Evolutionary conservation across 441 rosid genomes (phyloP).

Genomic region (Corymbia citriodora): DNA sequence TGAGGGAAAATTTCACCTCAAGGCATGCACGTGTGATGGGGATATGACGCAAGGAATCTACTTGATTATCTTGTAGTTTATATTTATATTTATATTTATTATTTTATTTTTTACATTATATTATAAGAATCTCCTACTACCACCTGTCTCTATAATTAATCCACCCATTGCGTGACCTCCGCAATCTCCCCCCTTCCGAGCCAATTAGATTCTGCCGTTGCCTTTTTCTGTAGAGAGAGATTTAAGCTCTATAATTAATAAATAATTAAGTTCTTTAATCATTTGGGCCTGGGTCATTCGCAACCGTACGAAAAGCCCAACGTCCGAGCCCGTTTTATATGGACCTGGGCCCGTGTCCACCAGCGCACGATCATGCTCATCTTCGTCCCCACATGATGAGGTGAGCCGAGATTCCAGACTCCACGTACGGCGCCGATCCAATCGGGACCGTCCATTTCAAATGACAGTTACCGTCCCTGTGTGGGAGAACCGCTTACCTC

Average conservation of each 20-base stretch:
- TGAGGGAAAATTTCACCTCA: background rate
- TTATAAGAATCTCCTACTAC: background rate
- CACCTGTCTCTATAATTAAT: background rate
- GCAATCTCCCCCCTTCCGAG: background rate
- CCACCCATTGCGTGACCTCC: background rate
- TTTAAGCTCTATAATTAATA: background rate
- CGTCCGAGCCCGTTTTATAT: background rate
- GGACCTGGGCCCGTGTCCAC: background rate
- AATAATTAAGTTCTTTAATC: background rate
- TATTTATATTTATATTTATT: background rate
- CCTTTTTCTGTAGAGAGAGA: background rate
- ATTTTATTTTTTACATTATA: background rate
- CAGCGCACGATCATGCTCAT: no score
- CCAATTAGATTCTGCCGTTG: background rate
- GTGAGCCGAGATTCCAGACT: background rate
- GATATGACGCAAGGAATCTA: background rate
- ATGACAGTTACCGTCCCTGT: slow-evolving; percentile 3
- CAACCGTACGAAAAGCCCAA: background rate
- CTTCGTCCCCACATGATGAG: background rate
- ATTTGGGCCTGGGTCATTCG: background rate
- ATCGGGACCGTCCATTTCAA: slow-evolving; percentile 28
- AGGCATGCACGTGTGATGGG: background rate
- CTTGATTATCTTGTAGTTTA: background rate
- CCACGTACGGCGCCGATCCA: background rate
- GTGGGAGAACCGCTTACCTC: background rate